Conservation (phyloP, 78 protist genomes). For the Protostelium mycophagum region DNA sequence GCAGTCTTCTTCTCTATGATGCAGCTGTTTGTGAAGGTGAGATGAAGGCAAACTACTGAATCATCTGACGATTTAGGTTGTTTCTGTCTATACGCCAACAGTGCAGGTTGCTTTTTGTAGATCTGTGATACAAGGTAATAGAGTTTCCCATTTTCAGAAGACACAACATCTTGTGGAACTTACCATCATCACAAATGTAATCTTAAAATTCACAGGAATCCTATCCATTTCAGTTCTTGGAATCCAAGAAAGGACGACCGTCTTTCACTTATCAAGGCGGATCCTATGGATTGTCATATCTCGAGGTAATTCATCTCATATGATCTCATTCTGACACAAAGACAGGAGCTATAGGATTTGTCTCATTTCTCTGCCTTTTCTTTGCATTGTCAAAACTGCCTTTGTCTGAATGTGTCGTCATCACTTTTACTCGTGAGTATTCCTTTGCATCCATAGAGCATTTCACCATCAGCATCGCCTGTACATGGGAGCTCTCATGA, state of each 20-base stretch:
- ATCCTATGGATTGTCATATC: background rate
- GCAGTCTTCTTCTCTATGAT: background rate
- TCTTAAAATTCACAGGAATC: background rate
- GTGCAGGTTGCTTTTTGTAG: background rate
- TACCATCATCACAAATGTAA: no score
- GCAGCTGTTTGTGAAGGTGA: background rate
- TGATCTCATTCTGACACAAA: no score
- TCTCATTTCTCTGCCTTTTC: background rate
- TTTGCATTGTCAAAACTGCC: background rate
- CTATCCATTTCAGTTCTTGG: background rate
- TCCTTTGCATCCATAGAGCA: background rate
- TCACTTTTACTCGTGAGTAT: background rate
- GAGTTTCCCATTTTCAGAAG: background rate
- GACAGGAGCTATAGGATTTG: background rate
- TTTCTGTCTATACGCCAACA: background rate
- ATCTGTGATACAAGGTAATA: background rate
- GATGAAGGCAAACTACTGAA: no score
- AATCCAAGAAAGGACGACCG: background rate
- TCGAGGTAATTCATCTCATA: no score
- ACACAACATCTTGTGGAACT: no score
- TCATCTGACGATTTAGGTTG: background rate
- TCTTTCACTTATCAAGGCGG: background rate
- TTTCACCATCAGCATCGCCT: background rate
- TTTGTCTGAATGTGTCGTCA: background rate
- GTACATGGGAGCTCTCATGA: no score